phyloP scores from a whole-genome alignment of 805 yeast species.

The Millerago galiae region DNA sequence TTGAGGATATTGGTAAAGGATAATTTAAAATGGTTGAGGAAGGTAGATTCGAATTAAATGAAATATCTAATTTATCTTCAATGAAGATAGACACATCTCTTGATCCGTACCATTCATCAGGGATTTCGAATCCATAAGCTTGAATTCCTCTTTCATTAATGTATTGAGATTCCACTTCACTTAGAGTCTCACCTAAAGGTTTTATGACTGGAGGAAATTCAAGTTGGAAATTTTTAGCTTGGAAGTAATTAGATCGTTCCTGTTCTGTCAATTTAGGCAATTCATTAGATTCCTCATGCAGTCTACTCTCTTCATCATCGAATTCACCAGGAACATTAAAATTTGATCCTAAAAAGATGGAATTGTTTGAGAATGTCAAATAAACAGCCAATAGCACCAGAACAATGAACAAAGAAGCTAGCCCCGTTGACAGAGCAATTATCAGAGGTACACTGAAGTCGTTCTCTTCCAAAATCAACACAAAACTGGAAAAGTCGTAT shows the following conservation, averaged over 20 bases:
- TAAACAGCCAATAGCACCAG: conserved; percentile 24
- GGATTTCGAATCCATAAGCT: conserved; percentile 33
- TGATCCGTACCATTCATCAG: conserved; percentile 33
- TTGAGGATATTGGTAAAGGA: conserved; percentile 38
- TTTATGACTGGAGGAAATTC: conserved; percentile 38
- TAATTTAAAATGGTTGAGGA: conserved; percentile 26
- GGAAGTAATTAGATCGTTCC: conserved; percentile 33
- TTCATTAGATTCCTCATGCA: conserved; percentile 46
- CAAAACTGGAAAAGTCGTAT: conserved; percentile 3
- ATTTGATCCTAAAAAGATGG: conserved; percentile 22
- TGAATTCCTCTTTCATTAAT: conserved; percentile 76
- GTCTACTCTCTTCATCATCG: conserved; percentile 62
- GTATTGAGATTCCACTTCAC: conserved; percentile 80
- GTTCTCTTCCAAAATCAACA: conserved; percentile 8
- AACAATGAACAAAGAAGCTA: conserved; percentile 30
- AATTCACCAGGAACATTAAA: conserved; percentile 48
- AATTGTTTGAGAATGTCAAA: conserved; percentile 27
- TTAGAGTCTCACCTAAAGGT: conserved; percentile 35
- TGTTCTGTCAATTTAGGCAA: conserved; percentile 37
- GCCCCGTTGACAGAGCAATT: conserved; percentile 31
- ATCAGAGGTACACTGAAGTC: conserved; percentile 30
- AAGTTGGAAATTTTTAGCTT: conserved; percentile 31
- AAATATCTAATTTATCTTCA: conserved; percentile 52
- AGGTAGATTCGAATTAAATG: conserved; percentile 23
- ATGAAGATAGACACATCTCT: conserved; percentile 42